Percentiles rank a stretch among this genome's conserved stretches.
Conservation (phyloP, 768 basidiomycete species). For the Rhodocollybia butyracea region DNA sequence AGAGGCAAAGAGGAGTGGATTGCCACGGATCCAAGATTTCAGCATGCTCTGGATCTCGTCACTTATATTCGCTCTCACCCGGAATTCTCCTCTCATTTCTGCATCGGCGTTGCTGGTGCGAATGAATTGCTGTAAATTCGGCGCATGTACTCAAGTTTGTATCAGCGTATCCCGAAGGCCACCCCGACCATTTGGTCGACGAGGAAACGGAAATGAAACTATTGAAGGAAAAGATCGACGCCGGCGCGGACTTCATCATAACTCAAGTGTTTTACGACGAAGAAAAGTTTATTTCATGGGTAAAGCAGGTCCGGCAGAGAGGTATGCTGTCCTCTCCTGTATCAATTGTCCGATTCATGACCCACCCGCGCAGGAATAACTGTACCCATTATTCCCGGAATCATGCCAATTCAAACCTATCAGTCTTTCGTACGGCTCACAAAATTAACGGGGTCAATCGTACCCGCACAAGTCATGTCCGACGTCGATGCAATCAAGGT, state of each 20-base stretch:
- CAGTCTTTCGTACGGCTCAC: conserved; percentile 89
- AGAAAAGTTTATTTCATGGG: conserved; percentile 82
- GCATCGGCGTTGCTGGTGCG: conserved; percentile 90
- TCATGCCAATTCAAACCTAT: conserved; percentile 98
- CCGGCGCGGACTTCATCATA: conserved; percentile 93
- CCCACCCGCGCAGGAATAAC: conserved; percentile 63
- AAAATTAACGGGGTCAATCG: conserved; percentile 79
- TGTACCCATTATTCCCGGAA: conserved; percentile 89
- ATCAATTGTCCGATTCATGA: background rate
- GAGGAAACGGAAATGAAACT: conserved; percentile 65
- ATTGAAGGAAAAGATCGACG: conserved; percentile 86
- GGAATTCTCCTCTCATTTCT: conserved; percentile 82
- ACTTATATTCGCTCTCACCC: conserved; percentile 76
- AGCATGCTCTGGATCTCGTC: conserved; percentile 86
- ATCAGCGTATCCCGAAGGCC: conserved; percentile 88
- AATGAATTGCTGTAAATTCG: background rate
- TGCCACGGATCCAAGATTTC: conserved; percentile 78
- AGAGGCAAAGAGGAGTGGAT: conserved; percentile 93
- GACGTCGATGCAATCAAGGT: conserved; percentile 79
- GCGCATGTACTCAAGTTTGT: background rate
- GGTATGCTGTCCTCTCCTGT: conserved; percentile 43
- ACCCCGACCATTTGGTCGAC: conserved; percentile 55
- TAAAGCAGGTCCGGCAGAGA: conserved; percentile 61
- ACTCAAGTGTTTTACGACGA: conserved; percentile 98
- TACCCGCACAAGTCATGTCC: conserved; percentile 64